Percentiles rank a stretch among this genome's conserved stretches.
These are phyloP conservation scores for Suhomyces maxii DNA, from an alignment of 1,139 yeast species.

Conservation along the genomic window DNA sequence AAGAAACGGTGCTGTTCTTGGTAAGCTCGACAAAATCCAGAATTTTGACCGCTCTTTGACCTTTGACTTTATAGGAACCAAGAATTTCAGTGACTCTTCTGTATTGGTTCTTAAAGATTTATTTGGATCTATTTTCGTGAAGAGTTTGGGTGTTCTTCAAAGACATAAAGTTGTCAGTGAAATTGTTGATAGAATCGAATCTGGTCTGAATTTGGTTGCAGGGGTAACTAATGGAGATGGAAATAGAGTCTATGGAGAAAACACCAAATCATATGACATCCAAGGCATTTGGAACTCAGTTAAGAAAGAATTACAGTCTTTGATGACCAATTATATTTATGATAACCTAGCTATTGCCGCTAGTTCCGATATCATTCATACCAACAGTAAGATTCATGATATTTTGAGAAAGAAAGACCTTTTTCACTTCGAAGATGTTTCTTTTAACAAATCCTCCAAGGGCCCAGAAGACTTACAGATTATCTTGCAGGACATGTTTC, in stretches of 20 bases:
- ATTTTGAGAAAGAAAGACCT: constrained; percentile 31
- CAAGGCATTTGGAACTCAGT: constrained; percentile 58
- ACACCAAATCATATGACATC: constrained; percentile 31
- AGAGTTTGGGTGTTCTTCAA: constrained; percentile 64
- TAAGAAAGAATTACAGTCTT: constrained; percentile 55
- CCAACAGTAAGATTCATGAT: constrained; percentile 20
- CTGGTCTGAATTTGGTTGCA: constrained; percentile 6
- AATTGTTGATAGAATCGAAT: constrained; percentile 31
- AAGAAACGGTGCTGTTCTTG: constrained; percentile 35
- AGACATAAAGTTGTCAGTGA: constrained; percentile 67
- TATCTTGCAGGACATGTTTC: constrained; percentile 58
- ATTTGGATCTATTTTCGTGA: constrained; percentile 66
- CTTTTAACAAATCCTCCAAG: constrained; percentile 32
- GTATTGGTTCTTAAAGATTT: constrained; percentile 66
- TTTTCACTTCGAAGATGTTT: constrained; percentile 53
- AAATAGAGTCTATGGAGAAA: constrained; percentile 7
- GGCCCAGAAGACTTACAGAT: constrained; percentile 46
- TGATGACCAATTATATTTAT: constrained; percentile 58
- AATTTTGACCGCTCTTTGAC: constrained; percentile 26
- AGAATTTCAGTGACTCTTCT: constrained; percentile 45
- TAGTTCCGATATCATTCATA: constrained; percentile 1
- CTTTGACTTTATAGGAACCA: constrained; percentile 26
- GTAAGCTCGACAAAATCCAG: constrained; percentile 34
- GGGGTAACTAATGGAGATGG: constrained; percentile 6
- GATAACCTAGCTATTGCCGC: constrained; percentile 15